Conservation (phyloP, 75 land plant species). For the Gnetum montanum region DNA sequence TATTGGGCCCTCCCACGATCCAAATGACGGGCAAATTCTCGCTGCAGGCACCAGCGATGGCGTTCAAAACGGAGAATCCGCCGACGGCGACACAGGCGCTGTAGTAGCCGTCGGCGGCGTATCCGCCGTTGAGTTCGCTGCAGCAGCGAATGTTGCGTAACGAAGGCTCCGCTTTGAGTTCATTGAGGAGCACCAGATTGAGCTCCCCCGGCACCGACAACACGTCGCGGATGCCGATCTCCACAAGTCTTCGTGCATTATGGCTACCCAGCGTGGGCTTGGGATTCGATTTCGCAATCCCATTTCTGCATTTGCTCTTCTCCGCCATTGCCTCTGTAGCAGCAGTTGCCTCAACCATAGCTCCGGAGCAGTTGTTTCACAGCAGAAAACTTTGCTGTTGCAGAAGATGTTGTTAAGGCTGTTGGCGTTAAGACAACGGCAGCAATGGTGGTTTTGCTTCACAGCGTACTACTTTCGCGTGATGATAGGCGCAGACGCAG, state of each 20-base stretch:
- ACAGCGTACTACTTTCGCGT: too few relatives aligned
- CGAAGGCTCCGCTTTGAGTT: slow-evolving; percentile 32
- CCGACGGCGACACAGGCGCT: slow-evolving; percentile 56
- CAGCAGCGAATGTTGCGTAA: slow-evolving; percentile 41
- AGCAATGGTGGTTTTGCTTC: too few relatives aligned
- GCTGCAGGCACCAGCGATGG: slow-evolving; percentile 52
- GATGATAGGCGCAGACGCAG: too few relatives aligned
- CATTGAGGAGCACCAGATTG: slow-evolving; percentile 46
- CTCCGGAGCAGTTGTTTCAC: too few relatives aligned
- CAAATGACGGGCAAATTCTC: slow-evolving; percentile 42
- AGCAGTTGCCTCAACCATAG: too few relatives aligned
- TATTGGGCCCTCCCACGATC: slow-evolving; percentile 44
- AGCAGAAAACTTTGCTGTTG: too few relatives aligned
- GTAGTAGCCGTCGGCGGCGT: slow-evolving; percentile 64
- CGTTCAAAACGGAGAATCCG: slow-evolving; percentile 45
- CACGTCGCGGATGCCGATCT: slow-evolving; percentile 34
- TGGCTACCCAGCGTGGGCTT: slow-evolving; percentile 27
- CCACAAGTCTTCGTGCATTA: slow-evolving; percentile 20
- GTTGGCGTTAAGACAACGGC: too few relatives aligned
- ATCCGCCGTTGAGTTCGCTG: slow-evolving; percentile 63
- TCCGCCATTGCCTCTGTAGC: too few relatives aligned
- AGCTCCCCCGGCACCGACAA: slow-evolving; percentile 55
- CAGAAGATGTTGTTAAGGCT: too few relatives aligned
- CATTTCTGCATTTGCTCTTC: too few relatives aligned
- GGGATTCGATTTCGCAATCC: too few relatives aligned